phyloP scores from a whole-genome alignment of 129 eudicot species.

The Heracleum sosnowskyi region DNA sequence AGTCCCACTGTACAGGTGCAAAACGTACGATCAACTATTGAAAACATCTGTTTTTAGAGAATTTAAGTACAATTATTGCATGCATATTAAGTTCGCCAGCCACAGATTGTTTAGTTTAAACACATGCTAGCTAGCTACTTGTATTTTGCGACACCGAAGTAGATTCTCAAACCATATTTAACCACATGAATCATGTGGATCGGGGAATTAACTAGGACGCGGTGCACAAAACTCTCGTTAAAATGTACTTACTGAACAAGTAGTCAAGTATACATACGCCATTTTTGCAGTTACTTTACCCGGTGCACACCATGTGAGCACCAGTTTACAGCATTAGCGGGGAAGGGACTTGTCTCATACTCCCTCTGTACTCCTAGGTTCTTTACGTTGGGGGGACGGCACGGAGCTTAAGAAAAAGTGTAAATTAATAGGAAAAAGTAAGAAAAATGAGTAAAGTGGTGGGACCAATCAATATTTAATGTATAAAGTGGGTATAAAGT shows the following conservation, averaged over 20 bases:
- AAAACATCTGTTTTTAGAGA: neutral
- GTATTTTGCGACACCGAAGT: neutral
- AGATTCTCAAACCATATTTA: neutral
- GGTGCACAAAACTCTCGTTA: too few relatives aligned
- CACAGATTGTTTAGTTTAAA: neutral
- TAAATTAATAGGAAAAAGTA: too few relatives aligned
- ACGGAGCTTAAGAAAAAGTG: too few relatives aligned
- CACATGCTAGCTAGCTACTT: slow-evolving; percentile 5
- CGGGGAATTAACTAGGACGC: neutral
- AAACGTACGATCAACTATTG: neutral
- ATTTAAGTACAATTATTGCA: neutral
- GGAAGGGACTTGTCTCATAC: neutral
- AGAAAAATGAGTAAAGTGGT: too few relatives aligned
- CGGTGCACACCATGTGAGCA: neutral
- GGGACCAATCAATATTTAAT: too few relatives aligned
- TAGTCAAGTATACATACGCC: too few relatives aligned
- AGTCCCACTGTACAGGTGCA: neutral
- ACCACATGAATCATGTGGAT: neutral
- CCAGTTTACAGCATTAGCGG: neutral
- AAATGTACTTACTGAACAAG: neutral
- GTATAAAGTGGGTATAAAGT: too few relatives aligned
- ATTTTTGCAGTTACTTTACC: neutral
- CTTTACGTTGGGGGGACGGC: too few relatives aligned
- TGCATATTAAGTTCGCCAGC: neutral
- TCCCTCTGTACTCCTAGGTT: too few relatives aligned